Conservation (phyloP, 2,329 filamentous ascomycete species). For the Rhynchosporium graminicola region DNA sequence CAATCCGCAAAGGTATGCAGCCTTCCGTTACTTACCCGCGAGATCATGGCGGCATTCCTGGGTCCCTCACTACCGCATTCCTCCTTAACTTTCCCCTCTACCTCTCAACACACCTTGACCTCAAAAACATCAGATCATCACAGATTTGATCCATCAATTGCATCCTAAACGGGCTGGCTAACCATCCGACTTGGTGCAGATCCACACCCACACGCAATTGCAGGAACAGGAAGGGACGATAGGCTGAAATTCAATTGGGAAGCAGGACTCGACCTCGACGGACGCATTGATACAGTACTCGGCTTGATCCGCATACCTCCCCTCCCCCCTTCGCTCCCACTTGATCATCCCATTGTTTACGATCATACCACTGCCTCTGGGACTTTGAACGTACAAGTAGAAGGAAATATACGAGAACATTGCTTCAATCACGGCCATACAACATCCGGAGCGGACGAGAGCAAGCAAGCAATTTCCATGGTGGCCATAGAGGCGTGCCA, state of each 20-base stretch:
- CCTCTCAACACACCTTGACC: conserved; percentile 21
- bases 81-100: not conserved
- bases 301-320: conserved; percentile 21
- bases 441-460: conserved; percentile 8
- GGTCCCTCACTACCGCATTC: conserved; percentile 30
- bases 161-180: conserved; percentile 23
- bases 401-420: conserved; percentile 7
- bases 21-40: conserved; percentile 27
- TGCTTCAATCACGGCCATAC: conserved; percentile 9
- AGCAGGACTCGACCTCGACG: conserved; percentile 18
- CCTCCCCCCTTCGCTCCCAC: conserved; percentile 1
- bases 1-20: conserved; percentile 33
- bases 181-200: conserved; percentile 20
- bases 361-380: conserved; percentile 15
- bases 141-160: conserved; percentile 10
- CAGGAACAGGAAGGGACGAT: conserved; percentile 17
- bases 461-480: conserved; percentile 30
- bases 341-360: conserved; percentile 14
- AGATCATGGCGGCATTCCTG: conserved; percentile 34
- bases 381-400: conserved; percentile 12
- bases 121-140: conserved; percentile 27
- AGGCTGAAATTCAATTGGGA: conserved; percentile 12
- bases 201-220: conserved; percentile 14
- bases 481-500: conserved; percentile 31
- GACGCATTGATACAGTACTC: conserved; percentile 20